Evolutionary conservation across 2,329 filamentous ascomycete genomes (phyloP), one percentile per base, ranked within the genome.

Genomic region (Colletotrichum shisoi): DNA sequence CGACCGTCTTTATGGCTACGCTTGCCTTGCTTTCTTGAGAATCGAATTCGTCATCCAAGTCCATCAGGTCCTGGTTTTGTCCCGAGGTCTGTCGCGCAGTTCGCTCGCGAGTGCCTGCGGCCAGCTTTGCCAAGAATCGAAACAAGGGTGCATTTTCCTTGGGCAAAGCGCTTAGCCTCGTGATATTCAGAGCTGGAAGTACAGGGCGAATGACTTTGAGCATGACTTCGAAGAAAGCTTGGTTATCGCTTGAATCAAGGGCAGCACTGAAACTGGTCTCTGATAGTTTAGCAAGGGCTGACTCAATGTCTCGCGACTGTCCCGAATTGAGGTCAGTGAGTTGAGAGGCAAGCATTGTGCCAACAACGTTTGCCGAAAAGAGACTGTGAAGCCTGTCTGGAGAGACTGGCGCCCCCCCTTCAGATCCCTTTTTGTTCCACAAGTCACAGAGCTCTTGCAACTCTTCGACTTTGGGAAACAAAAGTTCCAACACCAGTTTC

Each of bases 1-100:
- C 73, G 21, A 76, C 71, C 1, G 70, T 65, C 39, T 77, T 79
- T 37, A 79, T 74, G 1, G 74, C 68, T 17, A 76, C 74, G 56
- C 79, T 81, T 31, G 75, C 78, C 27, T 81, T 81, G 69, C 83
- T 88, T 59, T 80, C 80, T 70, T 90, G 87, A 0, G 87, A 87
- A 46, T 87, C 85, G 62, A 90, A 88, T 2, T 85, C 85, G 13
- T 85, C 82, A 71, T 93, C 90, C 5, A 93, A 73, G 62, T 92
- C 89, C 87, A 91, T 90, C 6, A 82, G 74, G 70, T 89, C 87
- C 2, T 79, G 70, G 11, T 81, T 77, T 4, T 80, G 72, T 9
- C 71, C 70, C 1, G 75, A 76, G 0, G 74, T 74, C 56, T 79
- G 78, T 31, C 75, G 76, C 6, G 69, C 60, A 9, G 73, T 68